phyloP scores from a whole-genome alignment of 1,284 basidiomycete genomes.

The Mycosarcoma mackinlayi region DNA sequence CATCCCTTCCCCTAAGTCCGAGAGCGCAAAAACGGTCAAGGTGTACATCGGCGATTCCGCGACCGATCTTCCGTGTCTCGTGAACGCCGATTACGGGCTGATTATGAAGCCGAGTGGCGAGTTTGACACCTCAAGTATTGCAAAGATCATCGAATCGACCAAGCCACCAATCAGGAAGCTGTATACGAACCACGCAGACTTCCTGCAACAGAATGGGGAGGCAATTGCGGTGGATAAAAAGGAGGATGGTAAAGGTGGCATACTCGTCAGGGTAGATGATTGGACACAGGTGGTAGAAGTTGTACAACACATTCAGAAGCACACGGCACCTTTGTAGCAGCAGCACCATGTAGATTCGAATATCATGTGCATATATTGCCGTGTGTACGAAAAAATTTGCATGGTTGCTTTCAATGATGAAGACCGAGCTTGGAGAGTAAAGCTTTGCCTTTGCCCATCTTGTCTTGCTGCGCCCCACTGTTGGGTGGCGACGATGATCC shows the following conservation, averaged over 20 bases:
- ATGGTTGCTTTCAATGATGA: slow-evolving; percentile 17
- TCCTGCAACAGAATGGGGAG: too few species aligned
- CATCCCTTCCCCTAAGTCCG: too few species aligned
- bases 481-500: neutral
- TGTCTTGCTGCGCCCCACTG: slow-evolving; percentile 6
- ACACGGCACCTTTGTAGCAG: neutral
- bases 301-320: slow-evolving; percentile 20
- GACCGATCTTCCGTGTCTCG: slow-evolving; percentile 59
- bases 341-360: too few species aligned
- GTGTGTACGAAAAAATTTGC: too few species aligned
- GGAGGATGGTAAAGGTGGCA: neutral
- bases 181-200: slow-evolving; percentile 8
- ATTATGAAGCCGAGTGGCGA: slow-evolving; percentile 40
- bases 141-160: slow-evolving; percentile 4
- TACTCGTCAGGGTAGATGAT: slow-evolving; percentile 29
- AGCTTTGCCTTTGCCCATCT: slow-evolving; percentile 38
- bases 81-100: slow-evolving; percentile 58
- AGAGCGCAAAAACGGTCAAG: slow-evolving; percentile 3
- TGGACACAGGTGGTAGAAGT: slow-evolving; percentile 35
- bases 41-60: slow-evolving; percentile 63
- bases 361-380: too few species aligned
- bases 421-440: slow-evolving; percentile 40
- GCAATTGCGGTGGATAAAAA: too few species aligned
- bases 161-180: slow-evolving; percentile 11
- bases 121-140: slow-evolving; percentile 14